These are phyloP conservation scores for Pseudogymnoascus sp. DNA, from an alignment of 2,329 filamentous ascomycete genomes.

Conservation along the genomic window DNA sequence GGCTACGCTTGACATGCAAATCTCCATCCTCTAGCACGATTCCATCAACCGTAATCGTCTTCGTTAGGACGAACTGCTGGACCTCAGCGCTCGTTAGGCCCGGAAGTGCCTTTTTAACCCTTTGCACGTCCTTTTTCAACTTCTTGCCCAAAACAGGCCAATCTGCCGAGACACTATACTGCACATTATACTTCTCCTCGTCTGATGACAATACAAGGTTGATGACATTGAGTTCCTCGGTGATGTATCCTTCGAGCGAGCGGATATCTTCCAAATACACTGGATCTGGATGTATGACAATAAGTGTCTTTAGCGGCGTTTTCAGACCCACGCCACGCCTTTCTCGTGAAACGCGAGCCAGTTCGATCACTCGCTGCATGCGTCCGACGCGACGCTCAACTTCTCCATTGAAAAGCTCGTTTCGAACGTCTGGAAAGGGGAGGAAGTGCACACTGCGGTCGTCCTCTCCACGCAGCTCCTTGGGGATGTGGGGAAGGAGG, in stretches of 20 bases:
- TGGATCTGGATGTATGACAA: slow-evolving; percentile 77
- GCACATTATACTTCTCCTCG: slow-evolving; percentile 83
- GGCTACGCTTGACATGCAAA: slow-evolving; percentile 68
- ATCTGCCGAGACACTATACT: slow-evolving; percentile 83
- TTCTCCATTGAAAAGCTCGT: slow-evolving; percentile 77
- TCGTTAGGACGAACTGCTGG: slow-evolving; percentile 63
- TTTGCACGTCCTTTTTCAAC: slow-evolving; percentile 86
- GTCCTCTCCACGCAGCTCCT: slow-evolving; percentile 60
- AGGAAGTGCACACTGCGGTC: slow-evolving; percentile 86
- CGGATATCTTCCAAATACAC: slow-evolving; percentile 80
- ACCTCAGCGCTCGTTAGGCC: slow-evolving; percentile 70
- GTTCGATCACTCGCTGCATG: slow-evolving; percentile 94
- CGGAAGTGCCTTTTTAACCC: slow-evolving; percentile 85
- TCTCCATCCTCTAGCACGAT: slow-evolving; percentile 78
- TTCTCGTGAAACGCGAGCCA: slow-evolving; percentile 79
- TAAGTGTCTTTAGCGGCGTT: slow-evolving; percentile 78
- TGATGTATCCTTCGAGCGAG: slow-evolving; percentile 79
- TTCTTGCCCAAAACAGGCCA: slow-evolving; percentile 96
- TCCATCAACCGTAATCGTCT: slow-evolving; percentile 73
- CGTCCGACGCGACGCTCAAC: slow-evolving; percentile 79
- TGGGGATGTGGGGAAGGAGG: slow-evolving; percentile 72
- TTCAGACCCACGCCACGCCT: slow-evolving; percentile 78
- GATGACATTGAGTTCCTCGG: slow-evolving; percentile 83
- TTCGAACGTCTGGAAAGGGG: slow-evolving; percentile 75
- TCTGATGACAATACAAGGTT: slow-evolving; percentile 78